Base-by-base conservation (phyloP, 257 asterid genomes). In the Solanum habrochaites region DNA sequence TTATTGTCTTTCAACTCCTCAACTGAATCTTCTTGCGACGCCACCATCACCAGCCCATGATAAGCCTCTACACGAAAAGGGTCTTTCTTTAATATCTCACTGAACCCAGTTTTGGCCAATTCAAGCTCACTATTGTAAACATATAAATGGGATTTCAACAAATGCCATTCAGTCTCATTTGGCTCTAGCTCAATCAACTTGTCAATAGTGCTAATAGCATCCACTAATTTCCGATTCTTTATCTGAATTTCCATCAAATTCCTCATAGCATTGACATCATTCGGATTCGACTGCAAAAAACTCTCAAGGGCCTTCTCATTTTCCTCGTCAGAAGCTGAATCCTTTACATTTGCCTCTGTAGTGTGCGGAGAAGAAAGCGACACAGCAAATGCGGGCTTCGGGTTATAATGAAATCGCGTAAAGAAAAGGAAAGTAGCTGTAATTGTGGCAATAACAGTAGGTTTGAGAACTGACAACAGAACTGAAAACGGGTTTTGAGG, bases 61-160 rank as follows among this genome's bases (percentile, higher is more conserved):
- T 94, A 96, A 1, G 98, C 99, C 86, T 95, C 98, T 7, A 95
- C 94, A 2, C 91, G 90, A 16, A 90, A 89, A n/a, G 98, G 97
- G 37, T 95, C 97, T 60, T 91, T 93, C 21, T 88, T 86, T 13
- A 95, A 52, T 20, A 96, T 88, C 90, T 93, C 96, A 64, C 40
- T 60, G 87, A 96, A 96, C 56, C 94, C 94, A 2, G 66, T 77
- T 87, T 89, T 95, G 0, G 98, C 97, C 77, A 85, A 86, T 84
- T 90, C 91, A 5, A 83, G 35, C 13, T 96, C 96, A 7, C 92
- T 95, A 21, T 85, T 83, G 81, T 92, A 90, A 45, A 93, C 91
- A 89, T 91, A 85, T 60, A 96, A 83, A 39, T 39, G 82, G 4
- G 56, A 73, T 21, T 73, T 73, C 82, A 73, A 21, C 20, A 73